Evolutionary conservation across 345 rosid species (phyloP).

Genomic region (Populus euphratica): DNA sequence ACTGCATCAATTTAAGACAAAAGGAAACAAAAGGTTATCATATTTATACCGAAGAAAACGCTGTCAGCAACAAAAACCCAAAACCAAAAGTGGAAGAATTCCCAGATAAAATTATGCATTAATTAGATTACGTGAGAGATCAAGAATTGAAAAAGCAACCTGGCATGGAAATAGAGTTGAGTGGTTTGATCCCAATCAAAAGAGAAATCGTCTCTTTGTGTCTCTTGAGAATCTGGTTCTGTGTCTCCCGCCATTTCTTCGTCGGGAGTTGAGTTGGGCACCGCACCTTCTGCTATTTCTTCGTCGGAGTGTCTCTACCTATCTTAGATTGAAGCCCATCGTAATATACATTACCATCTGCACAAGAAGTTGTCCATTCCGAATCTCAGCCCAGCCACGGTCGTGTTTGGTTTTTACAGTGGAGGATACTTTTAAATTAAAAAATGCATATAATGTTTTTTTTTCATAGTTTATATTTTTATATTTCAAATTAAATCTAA

Average conservation of each 20-base stretch:
- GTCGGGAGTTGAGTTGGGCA: neutral
- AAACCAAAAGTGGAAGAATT: neutral
- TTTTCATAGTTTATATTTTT: no score
- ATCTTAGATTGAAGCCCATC: neutral
- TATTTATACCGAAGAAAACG: no score
- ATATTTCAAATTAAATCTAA: no score
- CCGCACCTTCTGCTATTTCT: neutral
- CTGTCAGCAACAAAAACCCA: neutral
- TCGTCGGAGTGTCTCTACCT: neutral
- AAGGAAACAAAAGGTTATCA: neutral
- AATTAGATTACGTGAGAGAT: neutral
- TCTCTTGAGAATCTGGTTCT: slow-evolving; percentile 23
- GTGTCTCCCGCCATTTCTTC: slow-evolving; percentile 23
- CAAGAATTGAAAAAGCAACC: slow-evolving; percentile 27
- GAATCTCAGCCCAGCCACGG: no score
- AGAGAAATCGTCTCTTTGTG: slow-evolving; percentile 25
- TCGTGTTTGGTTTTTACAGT: no score
- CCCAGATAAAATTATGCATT: neutral
- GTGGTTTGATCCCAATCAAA: slow-evolving; percentile 70
- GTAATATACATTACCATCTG: no score
- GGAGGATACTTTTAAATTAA: no score
- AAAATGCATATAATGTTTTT: no score
- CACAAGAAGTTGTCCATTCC: no score
- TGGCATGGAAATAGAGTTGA: slow-evolving; percentile 65
- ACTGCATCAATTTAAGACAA: slow-evolving; percentile 36